Conservation (phyloP, 2,329 filamentous ascomycete species). For the Botryotinia globosa region DNA sequence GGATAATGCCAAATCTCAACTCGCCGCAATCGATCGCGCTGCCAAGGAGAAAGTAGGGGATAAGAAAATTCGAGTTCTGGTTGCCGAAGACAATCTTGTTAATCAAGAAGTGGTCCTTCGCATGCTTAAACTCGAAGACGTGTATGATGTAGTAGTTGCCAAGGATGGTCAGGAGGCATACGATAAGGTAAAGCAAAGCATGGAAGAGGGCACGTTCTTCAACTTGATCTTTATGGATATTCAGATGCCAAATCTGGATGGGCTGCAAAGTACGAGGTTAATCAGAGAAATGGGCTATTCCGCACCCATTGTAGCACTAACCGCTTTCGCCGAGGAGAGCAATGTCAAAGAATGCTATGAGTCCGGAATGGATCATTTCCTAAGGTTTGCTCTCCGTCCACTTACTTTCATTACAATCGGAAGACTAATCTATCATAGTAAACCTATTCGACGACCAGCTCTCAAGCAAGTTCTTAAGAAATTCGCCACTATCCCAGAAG, state of each 20-base stretch:
- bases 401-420: neutral
- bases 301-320: conserved; percentile 85
- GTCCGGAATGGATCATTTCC: conserved; percentile 88
- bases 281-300: conserved; percentile 85
- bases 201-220: conserved; percentile 69
- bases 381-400: conserved; percentile 41
- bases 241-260: conserved; percentile 90
- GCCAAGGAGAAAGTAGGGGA: conserved; percentile 57
- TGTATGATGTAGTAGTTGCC: conserved; percentile 86
- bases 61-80: conserved; percentile 73
- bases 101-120: conserved; percentile 60
- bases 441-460: conserved; percentile 75
- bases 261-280: conserved; percentile 78
- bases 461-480: conserved; percentile 84
- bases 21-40: conserved; percentile 63
- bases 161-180: conserved; percentile 85
- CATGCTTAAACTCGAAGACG: conserved; percentile 71
- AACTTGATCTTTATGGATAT: conserved; percentile 96
- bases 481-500: conserved; percentile 77
- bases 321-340: conserved; percentile 85
- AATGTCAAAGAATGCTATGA: conserved; percentile 85
- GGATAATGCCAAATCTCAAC: conserved; percentile 52
- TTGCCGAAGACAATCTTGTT: conserved; percentile 75
- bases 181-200: conserved; percentile 77
- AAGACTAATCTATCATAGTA: conserved; percentile 41